A percentile compares a stretch with the other conserved stretches of the same genome.
Evolutionary conservation across 2,329 filamentous ascomycete genomes (phyloP).

Genomic region (Ceratocystis harringtonii): DNA sequence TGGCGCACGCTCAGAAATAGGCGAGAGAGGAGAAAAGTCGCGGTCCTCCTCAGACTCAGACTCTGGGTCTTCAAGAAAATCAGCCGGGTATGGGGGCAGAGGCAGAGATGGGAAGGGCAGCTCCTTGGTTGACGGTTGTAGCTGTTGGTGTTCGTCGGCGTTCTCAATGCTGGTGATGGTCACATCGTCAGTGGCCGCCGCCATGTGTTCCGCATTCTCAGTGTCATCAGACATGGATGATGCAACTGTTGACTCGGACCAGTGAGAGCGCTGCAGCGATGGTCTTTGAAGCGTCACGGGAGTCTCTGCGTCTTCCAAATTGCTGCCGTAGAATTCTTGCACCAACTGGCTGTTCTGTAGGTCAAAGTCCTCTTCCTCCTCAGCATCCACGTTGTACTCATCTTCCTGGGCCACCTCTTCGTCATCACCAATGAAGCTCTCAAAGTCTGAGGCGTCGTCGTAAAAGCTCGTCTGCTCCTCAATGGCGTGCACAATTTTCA

Average conservation of each 20-base stretch:
- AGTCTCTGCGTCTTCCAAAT: neutral
- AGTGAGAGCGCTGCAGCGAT: constrained; percentile 19
- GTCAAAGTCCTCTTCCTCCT: constrained; percentile 8
- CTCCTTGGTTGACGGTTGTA: constrained; percentile 6
- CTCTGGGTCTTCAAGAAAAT: constrained; percentile 13
- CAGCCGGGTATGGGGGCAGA: constrained; percentile 2
- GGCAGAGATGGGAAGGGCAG: constrained; percentile 7
- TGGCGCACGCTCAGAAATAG: constrained; percentile 9
- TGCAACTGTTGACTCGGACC: constrained; percentile 20
- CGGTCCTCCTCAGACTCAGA: constrained; percentile 15
- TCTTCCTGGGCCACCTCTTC: neutral
- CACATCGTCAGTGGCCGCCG: constrained; percentile 9
- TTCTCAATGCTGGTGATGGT: constrained; percentile 14
- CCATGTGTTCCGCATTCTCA: constrained; percentile 15
- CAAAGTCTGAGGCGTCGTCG: constrained; percentile 1
- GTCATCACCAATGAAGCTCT: constrained; percentile 4
- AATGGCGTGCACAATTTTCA: constrained; percentile 16
- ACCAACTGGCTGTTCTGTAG: constrained; percentile 12
- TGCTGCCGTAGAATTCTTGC: constrained; percentile 11
- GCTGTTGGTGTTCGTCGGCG: constrained; percentile 14
- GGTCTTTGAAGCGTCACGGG: constrained; percentile 1
- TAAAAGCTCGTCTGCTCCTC: constrained; percentile 12
- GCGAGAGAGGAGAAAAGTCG: constrained; percentile 12
- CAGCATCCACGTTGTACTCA: neutral
- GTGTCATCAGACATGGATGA: constrained; percentile 7